phyloP scores from a whole-genome alignment of 805 yeast genomes.

The Candida andamanensis region DNA sequence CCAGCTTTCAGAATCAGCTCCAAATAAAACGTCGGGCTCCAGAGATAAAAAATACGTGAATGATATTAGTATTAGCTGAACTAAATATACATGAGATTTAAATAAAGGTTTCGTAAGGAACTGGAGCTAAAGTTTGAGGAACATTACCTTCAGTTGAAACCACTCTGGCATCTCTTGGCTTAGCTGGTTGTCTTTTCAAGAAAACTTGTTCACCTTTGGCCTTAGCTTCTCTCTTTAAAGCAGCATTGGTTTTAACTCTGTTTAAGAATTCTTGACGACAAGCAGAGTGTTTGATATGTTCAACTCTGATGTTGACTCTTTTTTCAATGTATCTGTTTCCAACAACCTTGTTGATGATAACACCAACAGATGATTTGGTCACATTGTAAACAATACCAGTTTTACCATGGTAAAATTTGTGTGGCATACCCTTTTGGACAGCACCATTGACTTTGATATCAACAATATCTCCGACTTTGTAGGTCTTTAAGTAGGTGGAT shows the following conservation, averaged over 20 bases:
- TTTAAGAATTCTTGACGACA: conserved; percentile 98
- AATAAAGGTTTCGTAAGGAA: conserved; percentile 99
- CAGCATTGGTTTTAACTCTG: conserved; percentile 97
- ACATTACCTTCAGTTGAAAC: conserved; percentile 76
- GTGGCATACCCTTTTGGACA: conserved; percentile 99
- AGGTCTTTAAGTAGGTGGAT: conserved; percentile 95
- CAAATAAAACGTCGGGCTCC: neutral
- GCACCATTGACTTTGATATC: conserved; percentile 99
- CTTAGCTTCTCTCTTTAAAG: conserved; percentile 89
- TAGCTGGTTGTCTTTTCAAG: conserved; percentile 98
- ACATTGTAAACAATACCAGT: conserved; percentile 99
- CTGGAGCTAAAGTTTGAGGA: conserved; percentile 98
- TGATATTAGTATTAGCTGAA: conserved; percentile 11
- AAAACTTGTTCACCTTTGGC: conserved; percentile 83
- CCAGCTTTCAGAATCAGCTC: too few species aligned
- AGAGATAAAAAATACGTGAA: conserved; percentile 4
- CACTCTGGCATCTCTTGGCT: conserved; percentile 91
- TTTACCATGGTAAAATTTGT: conserved; percentile 99
- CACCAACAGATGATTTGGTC: conserved; percentile 98
- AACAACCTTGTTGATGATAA: conserved; percentile 95
- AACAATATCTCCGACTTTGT: conserved; percentile 99
- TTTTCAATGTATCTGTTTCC: conserved; percentile 99
- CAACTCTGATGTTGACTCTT: conserved; percentile 97
- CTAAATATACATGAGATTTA: conserved; percentile 37
- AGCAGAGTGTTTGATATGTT: conserved; percentile 99